Evolutionary conservation across 768 basidiomycete genomes (phyloP).

Genomic region (Suillus placidus): DNA sequence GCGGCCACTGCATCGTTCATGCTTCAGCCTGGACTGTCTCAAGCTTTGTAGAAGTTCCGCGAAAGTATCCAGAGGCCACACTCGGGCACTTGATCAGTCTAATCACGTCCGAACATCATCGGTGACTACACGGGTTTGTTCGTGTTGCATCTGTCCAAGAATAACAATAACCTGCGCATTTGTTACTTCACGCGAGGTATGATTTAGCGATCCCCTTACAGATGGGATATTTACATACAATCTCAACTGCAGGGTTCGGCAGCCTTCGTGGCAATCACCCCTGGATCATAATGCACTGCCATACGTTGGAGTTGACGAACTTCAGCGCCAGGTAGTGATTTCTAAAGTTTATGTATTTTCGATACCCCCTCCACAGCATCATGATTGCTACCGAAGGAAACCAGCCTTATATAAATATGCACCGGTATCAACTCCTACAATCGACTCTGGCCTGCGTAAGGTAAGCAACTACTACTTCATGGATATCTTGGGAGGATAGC

Average conservation of each 20-base stretch:
- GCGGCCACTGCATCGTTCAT: not conserved
- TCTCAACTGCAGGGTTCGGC: not conserved
- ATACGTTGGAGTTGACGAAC: conserved; percentile 37
- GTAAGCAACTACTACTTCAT: conserved; percentile 13
- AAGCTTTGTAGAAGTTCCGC: not conserved
- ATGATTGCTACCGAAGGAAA: not conserved
- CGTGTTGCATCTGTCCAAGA: not conserved
- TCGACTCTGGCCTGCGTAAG: conserved; percentile 14
- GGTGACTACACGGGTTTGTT: not conserved
- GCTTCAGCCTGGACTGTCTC: not conserved
- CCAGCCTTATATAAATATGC: conserved; percentile 54
- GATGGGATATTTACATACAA: not conserved
- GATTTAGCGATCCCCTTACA: not conserved
- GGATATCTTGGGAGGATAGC: conserved; percentile 18
- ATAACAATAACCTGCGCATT: not conserved
- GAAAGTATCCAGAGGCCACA: not conserved
- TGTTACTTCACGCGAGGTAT: not conserved
- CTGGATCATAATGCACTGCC: not conserved
- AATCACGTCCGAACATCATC: not conserved
- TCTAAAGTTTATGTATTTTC: conserved; percentile 50
- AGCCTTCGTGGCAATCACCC: not conserved
- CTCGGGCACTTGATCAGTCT: not conserved
- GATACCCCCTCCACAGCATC: conserved; percentile 24
- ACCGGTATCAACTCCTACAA: conserved; percentile 34
- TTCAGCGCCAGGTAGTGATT: conserved; percentile 43